Evolutionary conservation across 192 early-diverging fungal species (phyloP), one percentile per base, ranked within the genome.

Genomic region (Kickxella alabastrina): DNA sequence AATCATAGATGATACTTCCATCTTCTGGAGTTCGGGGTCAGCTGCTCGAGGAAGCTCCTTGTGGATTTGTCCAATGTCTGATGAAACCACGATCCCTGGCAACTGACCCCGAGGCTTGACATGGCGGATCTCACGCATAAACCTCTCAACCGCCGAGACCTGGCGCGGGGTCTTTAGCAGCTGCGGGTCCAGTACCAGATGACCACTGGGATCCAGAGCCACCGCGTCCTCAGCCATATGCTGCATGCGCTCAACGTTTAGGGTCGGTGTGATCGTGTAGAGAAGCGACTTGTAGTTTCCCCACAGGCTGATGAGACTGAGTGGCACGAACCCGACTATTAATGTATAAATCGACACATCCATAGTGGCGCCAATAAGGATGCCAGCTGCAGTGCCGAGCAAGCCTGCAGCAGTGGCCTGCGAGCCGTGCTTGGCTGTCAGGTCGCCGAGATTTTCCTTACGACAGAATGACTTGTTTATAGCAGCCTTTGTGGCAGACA

Each of bases 351-450:
- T 36, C 10, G 53, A 59, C 3, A 62, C 47, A 19, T 58, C 57
- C 55, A 79, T 27, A 13, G 55, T 43, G 18, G 51, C 75, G 8
- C 62, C 67, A 45, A 79, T 42, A n/a, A 63, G 12, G 14, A 86
- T 47, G 28, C 83, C 80, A 1, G 47, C 26, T 24, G 77, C 79
- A 5, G 79, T 90, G 43, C 90, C 91, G 9, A 90, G 46, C 14
- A 93, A 73, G 12, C 91, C 88, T 4, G 91, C 91, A 5, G 87
- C 83, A 1, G 91, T 93, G 1, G 77, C 58, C 55, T 93, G 91
- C 15, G 90, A 90, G 8, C 88, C 91, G 10, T 80, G 62, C 52
- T 93, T 93, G 37, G 82, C 91, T 2, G 89, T 93, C 37, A 93
- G 71, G 41, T 93, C 91, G 24, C 91, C 91, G 23, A 93, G 61